phyloP scores from a whole-genome alignment of 2,329 filamentous ascomycete species.

The Lasiodiplodia sp. region DNA sequence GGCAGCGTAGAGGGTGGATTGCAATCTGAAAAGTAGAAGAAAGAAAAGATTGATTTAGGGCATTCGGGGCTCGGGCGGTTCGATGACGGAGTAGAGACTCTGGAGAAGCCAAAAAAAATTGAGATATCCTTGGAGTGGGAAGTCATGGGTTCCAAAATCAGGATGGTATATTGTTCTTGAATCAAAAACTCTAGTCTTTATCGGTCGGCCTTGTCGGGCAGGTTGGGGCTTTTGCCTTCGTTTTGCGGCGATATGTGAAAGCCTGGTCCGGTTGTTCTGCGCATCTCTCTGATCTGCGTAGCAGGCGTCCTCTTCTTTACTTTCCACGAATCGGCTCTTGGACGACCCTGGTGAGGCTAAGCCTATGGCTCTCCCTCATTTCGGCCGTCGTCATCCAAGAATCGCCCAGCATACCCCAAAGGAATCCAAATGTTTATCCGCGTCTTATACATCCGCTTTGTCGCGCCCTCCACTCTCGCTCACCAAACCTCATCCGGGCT shows the following conservation, averaged over 20 bases:
- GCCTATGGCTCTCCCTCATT: background rate
- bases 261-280: background rate
- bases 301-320: background rate
- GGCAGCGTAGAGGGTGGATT: background rate
- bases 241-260: background rate
- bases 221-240: background rate
- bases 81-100: background rate
- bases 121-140: background rate
- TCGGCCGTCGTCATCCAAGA: background rate
- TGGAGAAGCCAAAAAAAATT: background rate
- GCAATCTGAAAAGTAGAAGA: background rate
- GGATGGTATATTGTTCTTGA: background rate
- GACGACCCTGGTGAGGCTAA: background rate
- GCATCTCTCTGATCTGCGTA: background rate
- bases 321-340: background rate
- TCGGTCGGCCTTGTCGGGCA: background rate
- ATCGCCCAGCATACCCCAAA: background rate
- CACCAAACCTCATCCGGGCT: constrained; percentile 87
- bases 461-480: constrained; percentile 32
- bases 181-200: background rate
- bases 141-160: background rate
- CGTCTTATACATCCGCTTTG: no score
- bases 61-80: background rate
- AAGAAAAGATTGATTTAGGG: background rate
- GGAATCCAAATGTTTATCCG: no score